phyloP scores from a whole-genome alignment of 1,284 basidiomycete species.

The Volvariella volvacea region DNA sequence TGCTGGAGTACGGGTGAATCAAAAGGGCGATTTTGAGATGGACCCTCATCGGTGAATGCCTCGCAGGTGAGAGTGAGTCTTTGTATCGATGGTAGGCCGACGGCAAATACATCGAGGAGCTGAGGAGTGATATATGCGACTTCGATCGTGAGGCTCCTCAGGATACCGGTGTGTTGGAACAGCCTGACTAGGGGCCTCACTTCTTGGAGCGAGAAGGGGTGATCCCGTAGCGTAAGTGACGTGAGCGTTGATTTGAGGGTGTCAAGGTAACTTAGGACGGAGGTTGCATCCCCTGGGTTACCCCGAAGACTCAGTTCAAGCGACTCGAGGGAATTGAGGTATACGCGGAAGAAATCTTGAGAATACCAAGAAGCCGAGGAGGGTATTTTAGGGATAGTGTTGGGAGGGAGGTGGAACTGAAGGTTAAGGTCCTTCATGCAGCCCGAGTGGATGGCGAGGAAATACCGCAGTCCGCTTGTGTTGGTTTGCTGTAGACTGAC shows the following conservation, averaged over 20 bases:
- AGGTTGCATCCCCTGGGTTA: background rate
- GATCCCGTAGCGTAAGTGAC: background rate
- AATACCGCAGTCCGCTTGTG: background rate
- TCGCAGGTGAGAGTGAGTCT: background rate
- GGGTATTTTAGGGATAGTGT: background rate
- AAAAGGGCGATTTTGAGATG: background rate
- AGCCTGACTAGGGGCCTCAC: background rate
- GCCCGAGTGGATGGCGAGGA: background rate
- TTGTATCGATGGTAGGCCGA: background rate
- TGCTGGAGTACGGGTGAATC: background rate
- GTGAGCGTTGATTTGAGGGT: background rate
- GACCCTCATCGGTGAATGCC: background rate
- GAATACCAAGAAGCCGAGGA: background rate
- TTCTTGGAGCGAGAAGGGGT: background rate
- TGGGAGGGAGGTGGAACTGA: background rate
- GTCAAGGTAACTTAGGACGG: background rate
- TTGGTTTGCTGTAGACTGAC: background rate
- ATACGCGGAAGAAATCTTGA: background rate
- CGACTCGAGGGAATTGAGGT: background rate
- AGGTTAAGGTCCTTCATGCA: background rate
- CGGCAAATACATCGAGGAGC: background rate
- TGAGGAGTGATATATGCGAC: background rate
- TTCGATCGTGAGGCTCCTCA: background rate
- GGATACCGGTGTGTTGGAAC: background rate
- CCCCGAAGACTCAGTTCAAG: background rate